Evolutionary conservation across 192 early-diverging fungal genomes (phyloP).

Genomic region (Cetraspora pellucida): DNA sequence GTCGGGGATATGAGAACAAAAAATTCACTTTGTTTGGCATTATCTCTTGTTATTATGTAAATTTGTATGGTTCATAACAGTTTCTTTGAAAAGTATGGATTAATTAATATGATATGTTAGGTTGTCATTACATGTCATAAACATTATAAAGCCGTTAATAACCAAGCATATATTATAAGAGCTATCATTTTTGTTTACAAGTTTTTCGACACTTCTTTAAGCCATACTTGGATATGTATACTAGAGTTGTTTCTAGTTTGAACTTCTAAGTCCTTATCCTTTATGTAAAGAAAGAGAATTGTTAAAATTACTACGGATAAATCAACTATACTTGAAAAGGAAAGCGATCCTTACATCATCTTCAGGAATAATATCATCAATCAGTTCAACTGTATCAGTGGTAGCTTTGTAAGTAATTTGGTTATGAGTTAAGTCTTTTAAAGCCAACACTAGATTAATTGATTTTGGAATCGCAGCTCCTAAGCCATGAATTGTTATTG

Average conservation of each 20-base stretch:
- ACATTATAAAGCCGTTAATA: too few species aligned
- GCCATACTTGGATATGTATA: slow-evolving; percentile 65
- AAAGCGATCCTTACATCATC: slow-evolving; percentile 53
- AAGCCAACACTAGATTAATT: slow-evolving; percentile 63
- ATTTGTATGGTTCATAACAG: too few species aligned
- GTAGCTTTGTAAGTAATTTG: slow-evolving; percentile 64
- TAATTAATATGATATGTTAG: too few species aligned
- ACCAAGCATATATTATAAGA: too few species aligned
- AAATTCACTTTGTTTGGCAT: too few species aligned
- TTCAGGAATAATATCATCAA: slow-evolving; percentile 78
- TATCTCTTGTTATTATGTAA: too few species aligned
- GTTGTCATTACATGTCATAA: too few species aligned
- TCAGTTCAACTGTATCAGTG: slow-evolving; percentile 68
- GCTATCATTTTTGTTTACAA: not conserved
- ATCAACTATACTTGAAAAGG: not conserved
- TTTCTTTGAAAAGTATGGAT: too few species aligned
- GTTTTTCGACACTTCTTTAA: slow-evolving; percentile 1
- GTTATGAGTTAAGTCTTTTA: slow-evolving; percentile 59
- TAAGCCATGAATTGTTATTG: slow-evolving; percentile 76
- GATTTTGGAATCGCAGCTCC: slow-evolving; percentile 74
- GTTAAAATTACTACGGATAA: not conserved
- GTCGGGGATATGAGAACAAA: too few species aligned
- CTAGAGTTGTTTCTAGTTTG: slow-evolving; percentile 68
- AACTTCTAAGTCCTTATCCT: slow-evolving; percentile 57
- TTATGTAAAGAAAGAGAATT: slow-evolving; percentile 12